Conservation (phyloP, 1,139 yeast species). For the Pichia sp. region DNA sequence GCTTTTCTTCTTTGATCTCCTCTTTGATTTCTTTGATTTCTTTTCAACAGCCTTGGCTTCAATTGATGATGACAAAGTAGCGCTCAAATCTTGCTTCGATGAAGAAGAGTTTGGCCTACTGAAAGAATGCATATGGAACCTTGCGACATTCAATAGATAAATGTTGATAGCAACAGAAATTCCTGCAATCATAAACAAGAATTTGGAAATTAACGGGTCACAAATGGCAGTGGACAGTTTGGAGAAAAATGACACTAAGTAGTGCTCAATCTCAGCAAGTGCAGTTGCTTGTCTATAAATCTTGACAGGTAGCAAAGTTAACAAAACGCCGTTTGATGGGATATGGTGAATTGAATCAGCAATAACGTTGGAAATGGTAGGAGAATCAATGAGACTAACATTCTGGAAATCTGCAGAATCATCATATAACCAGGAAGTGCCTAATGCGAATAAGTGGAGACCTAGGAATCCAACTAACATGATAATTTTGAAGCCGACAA, state of each 20-base stretch:
- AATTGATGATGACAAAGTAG: not conserved
- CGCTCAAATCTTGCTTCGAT: not conserved
- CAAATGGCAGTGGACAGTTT: conserved; percentile 69
- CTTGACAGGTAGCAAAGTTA: conserved; percentile 65
- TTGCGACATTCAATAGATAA: conserved; percentile 74
- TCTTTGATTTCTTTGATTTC: conserved; percentile 17
- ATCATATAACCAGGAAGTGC: conserved; percentile 68
- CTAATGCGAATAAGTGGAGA: conserved; percentile 71
- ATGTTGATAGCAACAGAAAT: conserved; percentile 77
- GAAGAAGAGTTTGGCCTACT: not conserved
- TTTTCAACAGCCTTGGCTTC: conserved; percentile 5
- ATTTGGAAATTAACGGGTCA: conserved; percentile 78
- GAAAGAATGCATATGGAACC: conserved; percentile 41
- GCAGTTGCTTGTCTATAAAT: conserved; percentile 67
- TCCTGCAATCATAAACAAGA: conserved; percentile 67
- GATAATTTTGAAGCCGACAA: conserved; percentile 60
- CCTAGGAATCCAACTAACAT: conserved; percentile 67
- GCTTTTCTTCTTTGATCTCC: conserved; percentile 17
- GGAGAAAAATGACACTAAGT: conserved; percentile 48
- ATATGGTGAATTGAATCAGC: conserved; percentile 24
- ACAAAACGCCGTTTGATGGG: conserved; percentile 44
- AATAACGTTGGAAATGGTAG: conserved; percentile 32
- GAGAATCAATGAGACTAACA: conserved; percentile 14
- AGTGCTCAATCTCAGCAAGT: conserved; percentile 64
- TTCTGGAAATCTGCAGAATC: conserved; percentile 38